Evolutionary conservation across 192 early-diverging fungal genomes (phyloP), one percentile per base, ranked within the genome.

Genomic region (Entomortierella lignicola): DNA sequence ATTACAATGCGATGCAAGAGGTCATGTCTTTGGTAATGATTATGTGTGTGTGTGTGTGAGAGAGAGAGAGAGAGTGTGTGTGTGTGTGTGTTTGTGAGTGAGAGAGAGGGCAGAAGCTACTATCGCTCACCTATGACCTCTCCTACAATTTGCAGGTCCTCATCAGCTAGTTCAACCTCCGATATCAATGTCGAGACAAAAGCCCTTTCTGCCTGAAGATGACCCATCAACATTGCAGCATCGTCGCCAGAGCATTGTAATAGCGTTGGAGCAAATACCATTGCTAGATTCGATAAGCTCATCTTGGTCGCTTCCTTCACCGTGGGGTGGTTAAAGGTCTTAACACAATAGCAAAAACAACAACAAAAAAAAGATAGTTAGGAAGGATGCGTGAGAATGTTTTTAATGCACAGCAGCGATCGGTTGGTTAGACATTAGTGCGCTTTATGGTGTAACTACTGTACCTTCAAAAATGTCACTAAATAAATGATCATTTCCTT

Each of bases 241-340:
- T 91, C 86, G 53, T 90, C 92, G 57, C 83, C 85, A 23, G 96
- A 96, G 73, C 94, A 96, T 43, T 96, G 86, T 54, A 99, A 82
- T 56, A 98, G 91, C 48, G 93, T 93, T n/a, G 97, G 97, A 23
- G 95, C 96, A 87, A 98, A 98, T 12, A 99, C 95, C 87, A 99
- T 93, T 15, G 97, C 97, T 55, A 99, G 71, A 60, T 98, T 99
- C 66, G 86, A 85, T 34, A 92, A 81, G 30, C 89, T 92, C 97
- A 99, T 99, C 83, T 93, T 91, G n/a, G 97, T 98, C 15, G 85
- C 66, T 37, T 89, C 85, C 43, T 86, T 88, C n/a, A 94, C 90
- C 30, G 79, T 66, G 8, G 91, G 90, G 29, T 90, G 88, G 29
- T 91, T 91, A 61, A 99, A 90, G 29, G 88, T 82, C 91, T 50